Percentiles rank a stretch among this genome's conserved stretches.
phyloP scores from a whole-genome alignment of 495 filamentous ascomycete genomes.

The Chaetomium tenue region DNA sequence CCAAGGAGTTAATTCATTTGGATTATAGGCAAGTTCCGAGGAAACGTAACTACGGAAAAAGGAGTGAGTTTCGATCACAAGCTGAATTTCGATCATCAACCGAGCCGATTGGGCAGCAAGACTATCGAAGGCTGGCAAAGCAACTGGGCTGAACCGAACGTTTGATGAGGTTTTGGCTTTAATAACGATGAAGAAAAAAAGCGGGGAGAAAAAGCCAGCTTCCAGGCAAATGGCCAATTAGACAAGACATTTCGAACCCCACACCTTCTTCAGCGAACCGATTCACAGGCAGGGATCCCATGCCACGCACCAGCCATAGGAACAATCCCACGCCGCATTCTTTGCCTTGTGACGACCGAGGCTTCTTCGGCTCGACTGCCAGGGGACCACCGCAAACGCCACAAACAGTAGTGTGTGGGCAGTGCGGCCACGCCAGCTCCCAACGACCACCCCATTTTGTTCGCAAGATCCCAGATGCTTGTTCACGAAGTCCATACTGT shows the following conservation, averaged over 20 bases:
- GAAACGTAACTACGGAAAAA: neutral
- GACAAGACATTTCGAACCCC: slow-evolving; percentile 16
- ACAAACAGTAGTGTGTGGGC: neutral
- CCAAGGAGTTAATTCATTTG: neutral
- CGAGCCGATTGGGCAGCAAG: neutral
- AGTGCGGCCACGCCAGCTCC: slow-evolving; percentile 4
- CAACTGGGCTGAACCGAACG: neutral
- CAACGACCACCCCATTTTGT: neutral
- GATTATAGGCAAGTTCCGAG: slow-evolving; percentile 2
- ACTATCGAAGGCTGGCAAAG: neutral
- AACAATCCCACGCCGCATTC: slow-evolving; percentile 21
- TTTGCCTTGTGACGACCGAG: slow-evolving; percentile 17
- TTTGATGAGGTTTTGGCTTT: slow-evolving; percentile 17
- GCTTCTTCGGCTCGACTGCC: neutral
- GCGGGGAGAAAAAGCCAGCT: slow-evolving; percentile 4
- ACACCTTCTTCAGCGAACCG: slow-evolving; percentile 15
- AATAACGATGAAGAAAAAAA: slow-evolving; percentile 6
- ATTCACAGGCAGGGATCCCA: slow-evolving; percentile 16
- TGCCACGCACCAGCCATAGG: slow-evolving; percentile 14
- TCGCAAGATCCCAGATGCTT: neutral
- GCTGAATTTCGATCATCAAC: slow-evolving; percentile 1
- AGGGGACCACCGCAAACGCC: neutral
- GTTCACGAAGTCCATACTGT: neutral
- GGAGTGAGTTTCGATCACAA: neutral
- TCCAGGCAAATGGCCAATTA: slow-evolving; percentile 16